These are phyloP conservation scores for Fusarium sp. DNA, from an alignment of 2,329 filamentous ascomycete species.

Conservation along the genomic window DNA sequence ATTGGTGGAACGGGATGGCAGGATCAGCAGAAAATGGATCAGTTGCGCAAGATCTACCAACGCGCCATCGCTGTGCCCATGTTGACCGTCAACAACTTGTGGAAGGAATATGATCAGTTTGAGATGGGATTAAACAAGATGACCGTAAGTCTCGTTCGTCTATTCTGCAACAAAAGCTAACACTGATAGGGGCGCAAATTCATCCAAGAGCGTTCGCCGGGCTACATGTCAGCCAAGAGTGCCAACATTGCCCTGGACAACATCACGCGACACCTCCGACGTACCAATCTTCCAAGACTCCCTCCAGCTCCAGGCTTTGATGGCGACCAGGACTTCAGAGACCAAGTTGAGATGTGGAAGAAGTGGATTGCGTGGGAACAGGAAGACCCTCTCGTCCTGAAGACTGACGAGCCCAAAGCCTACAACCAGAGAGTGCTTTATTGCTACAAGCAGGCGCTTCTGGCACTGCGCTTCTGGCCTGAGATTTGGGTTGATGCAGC, in stretches of 20 bases:
- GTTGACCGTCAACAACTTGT: conserved; percentile 84
- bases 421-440: conserved; percentile 88
- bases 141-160: conserved; percentile 70
- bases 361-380: conserved; percentile 97
- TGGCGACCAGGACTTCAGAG: conserved; percentile 85
- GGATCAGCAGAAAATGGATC: conserved; percentile 98
- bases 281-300: conserved; percentile 83
- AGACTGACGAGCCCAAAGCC: conserved; percentile 81
- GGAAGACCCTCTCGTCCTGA: conserved; percentile 88
- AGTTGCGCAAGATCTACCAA: conserved; percentile 92
- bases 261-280: conserved; percentile 81
- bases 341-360: conserved; percentile 92
- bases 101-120: conserved; percentile 98
- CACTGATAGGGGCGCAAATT: conserved; percentile 85
- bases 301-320: conserved; percentile 89
- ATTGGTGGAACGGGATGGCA: conserved; percentile 93
- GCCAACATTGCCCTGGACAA: conserved; percentile 93
- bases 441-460: conserved; percentile 92
- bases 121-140: conserved; percentile 95
- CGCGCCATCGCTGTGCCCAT: conserved; percentile 90
- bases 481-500: conserved; percentile 97
- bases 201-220: conserved; percentile 90
- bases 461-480: conserved; percentile 94
- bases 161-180: conserved; percentile 40
- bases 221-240: conserved; percentile 96